Evolutionary conservation across 768 basidiomycete species (phyloP).

Genomic region (Termitomyces sp.): DNA sequence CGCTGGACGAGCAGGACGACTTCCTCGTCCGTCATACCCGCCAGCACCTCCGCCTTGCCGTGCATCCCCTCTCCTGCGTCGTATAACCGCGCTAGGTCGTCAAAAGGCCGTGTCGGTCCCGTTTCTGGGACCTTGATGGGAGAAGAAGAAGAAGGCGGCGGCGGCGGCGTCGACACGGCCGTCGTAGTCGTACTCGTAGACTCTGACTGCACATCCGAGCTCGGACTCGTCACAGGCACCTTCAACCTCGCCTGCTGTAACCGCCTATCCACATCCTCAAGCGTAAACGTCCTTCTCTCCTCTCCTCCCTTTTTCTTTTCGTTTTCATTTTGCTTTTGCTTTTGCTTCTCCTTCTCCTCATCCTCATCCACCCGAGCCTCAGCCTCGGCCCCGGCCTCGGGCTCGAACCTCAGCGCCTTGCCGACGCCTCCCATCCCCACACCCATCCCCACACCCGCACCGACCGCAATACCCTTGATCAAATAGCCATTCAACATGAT

Average conservation of each 20-base stretch:
- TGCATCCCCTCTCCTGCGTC: slow-evolving; percentile 63
- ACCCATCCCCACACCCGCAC: slow-evolving; percentile 26
- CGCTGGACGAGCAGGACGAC: slow-evolving; percentile 82
- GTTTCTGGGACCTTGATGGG: too few species aligned
- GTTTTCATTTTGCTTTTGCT: too few species aligned
- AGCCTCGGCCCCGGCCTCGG: too few species aligned
- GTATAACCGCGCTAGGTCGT: slow-evolving; percentile 77
- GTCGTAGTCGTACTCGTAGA: too few species aligned
- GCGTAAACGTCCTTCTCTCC: slow-evolving; percentile 33
- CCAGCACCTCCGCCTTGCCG: slow-evolving; percentile 32
- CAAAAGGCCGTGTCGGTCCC: slow-evolving; percentile 25
- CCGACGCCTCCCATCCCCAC: slow-evolving; percentile 22
- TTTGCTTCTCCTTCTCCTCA: too few species aligned
- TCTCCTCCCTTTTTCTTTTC: too few species aligned
- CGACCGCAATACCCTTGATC: slow-evolving; percentile 77
- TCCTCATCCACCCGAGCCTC: too few species aligned
- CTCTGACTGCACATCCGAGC: too few species aligned
- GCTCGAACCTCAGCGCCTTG: slow-evolving; percentile 12
- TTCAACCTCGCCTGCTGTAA: too few species aligned
- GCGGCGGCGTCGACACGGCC: too few species aligned
- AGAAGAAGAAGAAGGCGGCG: too few species aligned
- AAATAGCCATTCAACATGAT: slow-evolving; percentile 91
- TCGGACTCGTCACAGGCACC: too few species aligned
- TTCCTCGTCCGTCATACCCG: slow-evolving; percentile 84
- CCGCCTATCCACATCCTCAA: slow-evolving; percentile 32